phyloP scores from a whole-genome alignment of 75 land plant species.

The Pinus taeda region DNA sequence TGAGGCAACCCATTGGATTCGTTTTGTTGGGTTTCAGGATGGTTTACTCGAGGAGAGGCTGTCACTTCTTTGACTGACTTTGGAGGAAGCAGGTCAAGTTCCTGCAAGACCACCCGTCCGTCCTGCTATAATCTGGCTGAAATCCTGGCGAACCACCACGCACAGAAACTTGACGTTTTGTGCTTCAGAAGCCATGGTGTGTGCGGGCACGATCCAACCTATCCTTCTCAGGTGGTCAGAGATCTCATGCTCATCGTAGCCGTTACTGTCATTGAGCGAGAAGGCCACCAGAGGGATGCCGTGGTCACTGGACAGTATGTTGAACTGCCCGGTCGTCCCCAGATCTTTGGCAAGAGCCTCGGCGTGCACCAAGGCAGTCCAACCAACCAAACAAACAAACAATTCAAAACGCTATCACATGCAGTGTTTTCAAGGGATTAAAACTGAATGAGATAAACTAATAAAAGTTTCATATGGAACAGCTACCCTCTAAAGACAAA shows the following conservation, averaged over 20 bases:
- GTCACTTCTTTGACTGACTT: background rate
- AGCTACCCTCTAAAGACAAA: too few relatives aligned
- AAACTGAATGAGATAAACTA: too few relatives aligned
- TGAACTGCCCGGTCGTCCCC: conserved; percentile 37
- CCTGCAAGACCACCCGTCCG: conserved; percentile 28
- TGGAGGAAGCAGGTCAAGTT: conserved; percentile 23
- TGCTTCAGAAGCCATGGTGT: conserved; percentile 62
- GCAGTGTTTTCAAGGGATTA: too few relatives aligned
- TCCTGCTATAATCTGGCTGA: conserved; percentile 36
- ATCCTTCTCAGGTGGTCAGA: conserved; percentile 34
- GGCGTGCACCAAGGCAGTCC: conserved; percentile 36
- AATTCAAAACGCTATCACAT: too few relatives aligned
- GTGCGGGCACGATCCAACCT: conserved; percentile 63
- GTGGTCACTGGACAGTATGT: conserved; percentile 25
- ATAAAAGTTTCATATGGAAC: too few relatives aligned
- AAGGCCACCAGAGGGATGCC: conserved; percentile 62
- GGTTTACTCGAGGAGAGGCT: background rate
- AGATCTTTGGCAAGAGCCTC: conserved; percentile 27
- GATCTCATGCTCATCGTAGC: conserved; percentile 38
- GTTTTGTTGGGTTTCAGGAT: too few relatives aligned
- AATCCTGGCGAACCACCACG: conserved; percentile 59
- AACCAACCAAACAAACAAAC: too few relatives aligned
- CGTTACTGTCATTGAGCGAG: conserved; percentile 29
- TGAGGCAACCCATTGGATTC: too few relatives aligned
- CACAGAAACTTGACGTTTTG: conserved; percentile 41